phyloP scores from a whole-genome alignment of 1,284 basidiomycete species.

The Exobasidium rhododendri region DNA sequence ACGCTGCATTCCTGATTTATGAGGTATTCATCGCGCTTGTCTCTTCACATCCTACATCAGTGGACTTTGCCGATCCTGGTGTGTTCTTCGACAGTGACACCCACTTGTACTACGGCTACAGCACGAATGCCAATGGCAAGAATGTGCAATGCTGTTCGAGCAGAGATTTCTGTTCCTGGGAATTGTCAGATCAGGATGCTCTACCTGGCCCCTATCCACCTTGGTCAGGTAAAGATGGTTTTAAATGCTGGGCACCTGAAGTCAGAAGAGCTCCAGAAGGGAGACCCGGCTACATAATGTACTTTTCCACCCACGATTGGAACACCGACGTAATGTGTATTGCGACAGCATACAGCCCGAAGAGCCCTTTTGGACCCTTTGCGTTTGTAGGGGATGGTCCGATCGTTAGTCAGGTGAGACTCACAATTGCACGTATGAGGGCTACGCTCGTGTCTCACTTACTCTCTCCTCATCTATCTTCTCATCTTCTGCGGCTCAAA shows the following conservation, averaged over 20 bases:
- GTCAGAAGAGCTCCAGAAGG: background rate
- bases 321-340: background rate
- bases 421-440: too few relatives aligned
- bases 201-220: background rate
- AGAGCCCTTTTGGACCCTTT: background rate
- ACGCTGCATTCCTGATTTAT: background rate
- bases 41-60: background rate
- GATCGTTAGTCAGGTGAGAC: background rate
- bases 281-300: background rate
- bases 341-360: background rate
- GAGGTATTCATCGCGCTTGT: background rate
- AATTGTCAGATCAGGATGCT: background rate
- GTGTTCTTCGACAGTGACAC: background rate
- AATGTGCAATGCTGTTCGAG: background rate
- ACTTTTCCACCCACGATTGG: background rate
- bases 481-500: too few relatives aligned
- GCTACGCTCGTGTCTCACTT: too few relatives aligned
- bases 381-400: background rate
- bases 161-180: background rate
- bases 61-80: background rate
- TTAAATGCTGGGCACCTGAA: background rate
- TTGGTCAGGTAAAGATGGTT: background rate
- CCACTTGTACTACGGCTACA: background rate
- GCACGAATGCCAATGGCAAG: background rate
- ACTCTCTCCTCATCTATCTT: background rate